Evolutionary conservation across 371 early-diverging fungal genomes (phyloP), one percentile per base, ranked within the genome.

Genomic region (Agmasoma carcini): DNA sequence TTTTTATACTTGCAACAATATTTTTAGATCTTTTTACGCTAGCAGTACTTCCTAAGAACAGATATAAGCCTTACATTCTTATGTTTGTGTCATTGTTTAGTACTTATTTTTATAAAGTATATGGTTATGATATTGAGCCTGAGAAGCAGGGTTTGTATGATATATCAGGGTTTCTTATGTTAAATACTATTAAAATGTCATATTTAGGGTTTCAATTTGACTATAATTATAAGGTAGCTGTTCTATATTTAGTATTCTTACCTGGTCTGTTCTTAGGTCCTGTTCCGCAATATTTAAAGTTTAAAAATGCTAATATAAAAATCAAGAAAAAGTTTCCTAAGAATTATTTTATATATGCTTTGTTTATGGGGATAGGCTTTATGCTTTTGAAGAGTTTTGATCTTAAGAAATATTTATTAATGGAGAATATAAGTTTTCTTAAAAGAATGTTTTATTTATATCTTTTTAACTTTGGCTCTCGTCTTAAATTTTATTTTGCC

Each of bases 401-500:
- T 5, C 45, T 61, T 36, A 48, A 40, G 19, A 17, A 36, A 17
- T 37, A 33, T n/a, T 33, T 61, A 17, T 14, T 44, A 22, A 17
- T 26, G 7, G 41, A 61, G n/a, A 30, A 44, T 17, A 23, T 36
- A 23, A 37, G 20, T 25, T 25, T 44, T 15, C 54, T 39, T 22
- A 48, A 36, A 6, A 45, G 46, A 19, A 6, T 57, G 2, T 14
- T 55, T 1, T 59, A 36, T 44, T 14, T 65, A n/a, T 60, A 61
- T 26, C 29, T 60, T 14, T 62, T 46, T 23, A 59, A 53, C 29
- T 26, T 66, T 2, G 53, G 55, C 25, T 34, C 31, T 23, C 51
- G 66, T 30, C 25, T 23, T 50, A 55, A 61, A 50, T 70, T 52
- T 45, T 64, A 70, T 36, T 66, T 70, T 46, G 61, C 38, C 14